Conservation (phyloP, 148 eudicot species). For the Talinum fruticosum region DNA sequence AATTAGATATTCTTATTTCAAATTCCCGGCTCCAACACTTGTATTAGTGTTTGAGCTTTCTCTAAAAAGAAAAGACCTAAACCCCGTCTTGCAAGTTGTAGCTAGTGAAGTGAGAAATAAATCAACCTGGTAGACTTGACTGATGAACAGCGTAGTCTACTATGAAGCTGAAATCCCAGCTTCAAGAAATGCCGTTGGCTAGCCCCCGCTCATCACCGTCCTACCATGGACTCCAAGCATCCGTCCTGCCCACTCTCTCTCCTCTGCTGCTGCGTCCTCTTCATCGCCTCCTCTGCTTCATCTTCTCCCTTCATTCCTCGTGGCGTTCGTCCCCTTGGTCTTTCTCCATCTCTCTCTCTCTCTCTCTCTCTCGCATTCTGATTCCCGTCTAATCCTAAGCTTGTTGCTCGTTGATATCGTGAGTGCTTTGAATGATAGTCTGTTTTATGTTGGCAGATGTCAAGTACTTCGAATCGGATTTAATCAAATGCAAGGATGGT, state of each 20-base stretch:
- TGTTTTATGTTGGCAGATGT: constrained; percentile 35
- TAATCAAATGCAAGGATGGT: constrained; percentile 76
- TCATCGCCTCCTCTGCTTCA: constrained; percentile 9
- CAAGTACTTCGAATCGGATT: constrained; percentile 45
- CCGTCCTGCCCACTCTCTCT: constrained; percentile 6
- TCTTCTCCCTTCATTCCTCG: constrained; percentile 35
- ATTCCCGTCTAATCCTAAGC: neutral
- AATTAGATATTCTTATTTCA: too few species aligned
- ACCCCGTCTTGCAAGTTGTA: neutral
- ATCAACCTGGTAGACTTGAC: neutral
- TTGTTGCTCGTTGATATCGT: neutral
- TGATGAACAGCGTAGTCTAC: neutral
- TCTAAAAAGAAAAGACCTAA: too few species aligned
- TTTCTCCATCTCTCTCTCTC: constrained; percentile 18
- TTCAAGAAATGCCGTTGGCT: neutral
- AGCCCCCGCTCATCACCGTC: neutral
- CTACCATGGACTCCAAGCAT: neutral
- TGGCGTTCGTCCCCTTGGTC: constrained; percentile 79
- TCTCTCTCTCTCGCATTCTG: neutral
- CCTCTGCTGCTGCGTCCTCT: neutral
- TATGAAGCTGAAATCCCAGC: neutral
- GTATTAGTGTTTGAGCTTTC: too few species aligned
- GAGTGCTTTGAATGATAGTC: neutral
- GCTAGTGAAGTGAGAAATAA: neutral
- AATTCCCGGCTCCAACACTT: too few species aligned